Percentiles rank a stretch among this genome's conserved stretches.
Evolutionary conservation across 805 yeast genomes (phyloP).

Genomic region (Priceomyces haplophilus): DNA sequence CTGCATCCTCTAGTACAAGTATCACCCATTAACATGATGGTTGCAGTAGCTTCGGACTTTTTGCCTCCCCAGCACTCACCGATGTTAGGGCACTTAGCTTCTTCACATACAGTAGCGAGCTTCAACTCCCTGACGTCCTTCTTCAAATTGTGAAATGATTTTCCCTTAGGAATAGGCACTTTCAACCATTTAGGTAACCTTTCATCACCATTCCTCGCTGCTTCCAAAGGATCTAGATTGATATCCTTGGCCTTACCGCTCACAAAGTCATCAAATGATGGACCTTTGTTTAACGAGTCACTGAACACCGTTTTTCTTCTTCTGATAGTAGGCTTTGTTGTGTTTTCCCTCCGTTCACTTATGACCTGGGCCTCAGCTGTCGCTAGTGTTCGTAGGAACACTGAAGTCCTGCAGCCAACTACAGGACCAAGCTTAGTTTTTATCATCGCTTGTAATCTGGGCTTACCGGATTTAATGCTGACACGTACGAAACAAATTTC

Average conservation of each 20-base stretch:
- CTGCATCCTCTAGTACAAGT: constrained; percentile 99
- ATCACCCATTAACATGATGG: constrained; percentile 97
- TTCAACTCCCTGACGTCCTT: constrained; percentile 85
- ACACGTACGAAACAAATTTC: no score
- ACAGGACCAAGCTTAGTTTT: neutral
- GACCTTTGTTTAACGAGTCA: constrained; percentile 76
- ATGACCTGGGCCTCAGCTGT: constrained; percentile 13
- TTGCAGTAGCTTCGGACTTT: constrained; percentile 91
- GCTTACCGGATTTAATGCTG: neutral
- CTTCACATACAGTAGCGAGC: constrained; percentile 95
- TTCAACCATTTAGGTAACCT: constrained; percentile 91
- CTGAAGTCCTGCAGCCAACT: neutral
- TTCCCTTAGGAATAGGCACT: constrained; percentile 96
- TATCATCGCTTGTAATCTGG: neutral
- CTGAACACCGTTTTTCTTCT: constrained; percentile 60
- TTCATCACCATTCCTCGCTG: constrained; percentile 64
- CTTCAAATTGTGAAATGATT: constrained; percentile 73
- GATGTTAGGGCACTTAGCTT: constrained; percentile 98
- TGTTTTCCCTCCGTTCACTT: neutral
- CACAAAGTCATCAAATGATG: constrained; percentile 89
- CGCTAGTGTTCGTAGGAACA: constrained; percentile 11
- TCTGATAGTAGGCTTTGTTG: constrained; percentile 29
- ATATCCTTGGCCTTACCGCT: constrained; percentile 72
- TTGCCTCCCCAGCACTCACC: constrained; percentile 99
- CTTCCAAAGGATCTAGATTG: constrained; percentile 71